Conservation (phyloP, 352 stramenopile genomes). For the Globisporangium takayamanum region DNA sequence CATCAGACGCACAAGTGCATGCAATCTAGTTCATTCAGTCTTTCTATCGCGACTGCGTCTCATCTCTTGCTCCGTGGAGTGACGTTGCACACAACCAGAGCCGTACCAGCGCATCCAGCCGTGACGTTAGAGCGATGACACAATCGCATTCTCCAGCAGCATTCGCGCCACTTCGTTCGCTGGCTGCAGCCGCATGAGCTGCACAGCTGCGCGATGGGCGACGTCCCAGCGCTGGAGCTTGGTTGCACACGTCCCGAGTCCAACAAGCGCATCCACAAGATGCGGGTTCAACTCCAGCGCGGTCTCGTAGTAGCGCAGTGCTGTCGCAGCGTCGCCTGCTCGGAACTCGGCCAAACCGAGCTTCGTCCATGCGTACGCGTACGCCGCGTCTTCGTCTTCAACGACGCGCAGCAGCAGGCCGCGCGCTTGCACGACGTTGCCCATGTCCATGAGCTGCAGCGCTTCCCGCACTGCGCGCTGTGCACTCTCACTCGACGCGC, state of each 20-base stretch:
- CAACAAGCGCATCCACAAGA: conserved; percentile 61
- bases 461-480: conserved; percentile 34
- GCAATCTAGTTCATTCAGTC: background rate
- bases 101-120: too few relatives aligned
- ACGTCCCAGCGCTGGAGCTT: conserved; percentile 58
- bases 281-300: conserved; percentile 64
- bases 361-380: conserved; percentile 72
- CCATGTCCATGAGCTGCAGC: conserved; percentile 33
- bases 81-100: background rate
- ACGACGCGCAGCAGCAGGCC: conserved; percentile 44
- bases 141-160: conserved; percentile 62
- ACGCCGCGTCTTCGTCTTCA: conserved; percentile 32
- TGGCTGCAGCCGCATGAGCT: conserved; percentile 56
- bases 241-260: conserved; percentile 67
- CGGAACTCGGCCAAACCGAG: conserved; percentile 62
- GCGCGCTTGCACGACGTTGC: conserved; percentile 33
- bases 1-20: background rate
- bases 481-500: conserved; percentile 39
- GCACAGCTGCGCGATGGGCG: conserved; percentile 44
- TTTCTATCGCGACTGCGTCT: background rate
- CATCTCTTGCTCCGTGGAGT: background rate
- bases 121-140: conserved; percentile 30
- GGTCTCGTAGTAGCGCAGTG: conserved; percentile 50
- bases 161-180: conserved; percentile 54
- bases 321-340: conserved; percentile 45